phyloP scores from a whole-genome alignment of 306 rosid species.

The Alnus glutinosa region DNA sequence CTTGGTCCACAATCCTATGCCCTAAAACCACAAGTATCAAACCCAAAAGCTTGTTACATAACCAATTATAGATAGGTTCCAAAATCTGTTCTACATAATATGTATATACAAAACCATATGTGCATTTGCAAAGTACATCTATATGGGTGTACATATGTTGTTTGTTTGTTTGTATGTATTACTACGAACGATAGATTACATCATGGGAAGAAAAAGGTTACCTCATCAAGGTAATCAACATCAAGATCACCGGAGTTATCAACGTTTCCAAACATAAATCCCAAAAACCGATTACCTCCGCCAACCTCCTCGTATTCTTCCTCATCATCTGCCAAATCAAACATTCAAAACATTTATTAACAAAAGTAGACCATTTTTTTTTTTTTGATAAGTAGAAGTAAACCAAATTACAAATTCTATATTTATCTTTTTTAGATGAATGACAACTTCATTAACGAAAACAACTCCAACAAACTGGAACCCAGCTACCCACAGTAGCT shows the following conservation, averaged over 20 bases:
- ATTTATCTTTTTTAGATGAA: neutral
- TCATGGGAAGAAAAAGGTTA: constrained; percentile 33
- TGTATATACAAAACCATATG: neutral
- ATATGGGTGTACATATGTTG: neutral
- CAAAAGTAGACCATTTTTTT: constrained; percentile 5
- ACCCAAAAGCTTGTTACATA: neutral
- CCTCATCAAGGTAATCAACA: constrained; percentile 97
- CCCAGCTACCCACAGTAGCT: too few relatives aligned
- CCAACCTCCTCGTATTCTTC: constrained; percentile 79
- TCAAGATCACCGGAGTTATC: constrained; percentile 94
- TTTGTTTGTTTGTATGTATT: constrained; percentile 19
- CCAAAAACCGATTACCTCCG: constrained; percentile 72
- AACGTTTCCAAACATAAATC: constrained; percentile 96
- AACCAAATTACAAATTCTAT: constrained; percentile 8
- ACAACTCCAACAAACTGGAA: too few relatives aligned
- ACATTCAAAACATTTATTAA: constrained; percentile 22
- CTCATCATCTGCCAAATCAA: constrained; percentile 61
- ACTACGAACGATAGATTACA: constrained; percentile 19
- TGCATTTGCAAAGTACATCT: neutral
- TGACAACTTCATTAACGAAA: too few relatives aligned
- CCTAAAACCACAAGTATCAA: neutral
- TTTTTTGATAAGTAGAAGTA: too few relatives aligned
- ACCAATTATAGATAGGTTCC: neutral
- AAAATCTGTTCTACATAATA: neutral
- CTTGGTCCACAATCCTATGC: neutral